Base-by-base conservation (phyloP, 352 stramenopile genomes). In the Globisporangium lucens region DNA sequence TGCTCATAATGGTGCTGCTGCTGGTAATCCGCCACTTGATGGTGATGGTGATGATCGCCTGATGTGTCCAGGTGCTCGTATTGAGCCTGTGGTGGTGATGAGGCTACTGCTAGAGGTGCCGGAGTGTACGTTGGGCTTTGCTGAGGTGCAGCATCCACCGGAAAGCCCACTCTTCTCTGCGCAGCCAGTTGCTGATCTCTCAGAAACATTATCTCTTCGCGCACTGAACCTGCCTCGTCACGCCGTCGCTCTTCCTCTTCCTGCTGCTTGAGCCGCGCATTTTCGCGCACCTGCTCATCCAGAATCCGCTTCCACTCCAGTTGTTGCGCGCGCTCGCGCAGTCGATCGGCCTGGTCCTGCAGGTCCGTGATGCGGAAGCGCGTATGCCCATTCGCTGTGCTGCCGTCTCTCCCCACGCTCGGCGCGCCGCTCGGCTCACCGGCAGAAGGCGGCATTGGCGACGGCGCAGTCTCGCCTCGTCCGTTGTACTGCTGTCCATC, bases 231-330 rank as follows among this genome's bases (percentile, higher is more conserved):
- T 1, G 72, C 68, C 49, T 90, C 85, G 12, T 70, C 69, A 2
- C 61, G 68, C 30, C 67, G 70, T 17, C 72, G 74, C 63, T 82
- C 72, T 6, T 75, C 66, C 38, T 85, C 74, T 35, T 89, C 65
- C 52, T 83, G 69, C 47, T 77, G 66, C 53, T 81, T 78, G 3
- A 89, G 56, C n/a, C 79, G 66, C 41, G 78, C 73, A 29, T 94
- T 92, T 24, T 94, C 85, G 38, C 82, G 76, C 61, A 92, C 76
- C 58, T 94, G 85, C 36, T 90, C 83, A 60, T 94, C 85, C 66
- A 94, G 68, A 1, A 89, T 60, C 15, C 77, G 68, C 49, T 75
- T 83, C 85, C 82, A 91, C 65, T 91, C 82, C 58, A 94, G 72
- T 63, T 91, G 79, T 63, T 90, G 82, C 15, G 80, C 78, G 47